These are phyloP conservation scores for Phytophthora litchii DNA, from an alignment of 352 stramenopile genomes.

Conservation along the genomic window DNA sequence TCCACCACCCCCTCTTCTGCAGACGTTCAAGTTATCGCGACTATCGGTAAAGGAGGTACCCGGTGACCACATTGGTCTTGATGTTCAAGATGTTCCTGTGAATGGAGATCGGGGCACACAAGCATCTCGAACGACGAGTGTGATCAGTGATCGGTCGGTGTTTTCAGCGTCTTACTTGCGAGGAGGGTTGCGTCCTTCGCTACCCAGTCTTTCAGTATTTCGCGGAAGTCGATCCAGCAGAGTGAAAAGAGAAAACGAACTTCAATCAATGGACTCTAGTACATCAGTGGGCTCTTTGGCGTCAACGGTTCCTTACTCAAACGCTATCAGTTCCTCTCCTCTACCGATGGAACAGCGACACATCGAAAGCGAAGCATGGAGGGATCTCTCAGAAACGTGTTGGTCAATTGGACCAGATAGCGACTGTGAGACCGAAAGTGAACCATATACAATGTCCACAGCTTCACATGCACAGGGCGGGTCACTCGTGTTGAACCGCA, in stretches of 20 bases:
- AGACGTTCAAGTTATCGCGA: slow-evolving; percentile 29
- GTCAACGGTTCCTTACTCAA: not conserved
- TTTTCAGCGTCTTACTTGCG: slow-evolving; percentile 26
- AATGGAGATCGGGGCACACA: slow-evolving; percentile 2
- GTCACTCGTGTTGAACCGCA: slow-evolving; percentile 3
- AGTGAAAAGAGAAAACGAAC: not conserved
- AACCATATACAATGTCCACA: slow-evolving; percentile 6
- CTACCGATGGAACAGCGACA: not conserved
- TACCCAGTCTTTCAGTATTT: slow-evolving; percentile 18
- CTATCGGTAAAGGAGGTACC: slow-evolving; percentile 1
- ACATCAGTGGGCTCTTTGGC: slow-evolving; percentile 4
- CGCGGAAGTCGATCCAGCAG: slow-evolving; percentile 7
- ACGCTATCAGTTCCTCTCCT: not conserved
- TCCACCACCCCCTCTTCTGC: slow-evolving; percentile 14
- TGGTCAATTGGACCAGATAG: slow-evolving; percentile 41
- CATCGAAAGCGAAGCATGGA: slow-evolving; percentile 18
- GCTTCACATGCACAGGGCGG: not conserved
- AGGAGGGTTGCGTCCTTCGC: slow-evolving; percentile 11
- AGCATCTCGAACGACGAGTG: slow-evolving; percentile 9
- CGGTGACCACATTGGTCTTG: slow-evolving; percentile 9
- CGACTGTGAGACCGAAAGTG: slow-evolving; percentile 36
- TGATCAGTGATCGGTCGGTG: slow-evolving; percentile 25
- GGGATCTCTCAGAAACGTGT: slow-evolving; percentile 36
- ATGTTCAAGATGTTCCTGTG: slow-evolving; percentile 9
- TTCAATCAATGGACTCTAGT: slow-evolving; percentile 8